These are phyloP conservation scores for Pseudocercospora fijiensis DNA, from an alignment of 2,329 filamentous ascomycete genomes.

Conservation along the genomic window DNA sequence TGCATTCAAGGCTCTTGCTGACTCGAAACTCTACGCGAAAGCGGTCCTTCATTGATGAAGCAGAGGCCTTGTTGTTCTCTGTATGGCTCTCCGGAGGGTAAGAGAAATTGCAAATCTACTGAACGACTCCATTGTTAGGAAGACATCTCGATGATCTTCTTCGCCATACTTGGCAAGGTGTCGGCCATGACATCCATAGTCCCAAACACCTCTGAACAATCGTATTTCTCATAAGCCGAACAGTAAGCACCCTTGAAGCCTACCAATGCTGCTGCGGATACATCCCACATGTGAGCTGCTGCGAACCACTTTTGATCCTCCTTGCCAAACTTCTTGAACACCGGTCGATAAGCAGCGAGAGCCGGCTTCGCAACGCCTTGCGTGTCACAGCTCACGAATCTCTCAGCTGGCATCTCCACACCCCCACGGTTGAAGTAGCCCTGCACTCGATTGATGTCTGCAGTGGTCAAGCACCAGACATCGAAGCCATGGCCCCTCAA, in stretches of 20 bases:
- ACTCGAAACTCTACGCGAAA: neutral
- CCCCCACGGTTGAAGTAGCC: conserved; percentile 54
- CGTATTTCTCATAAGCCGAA: conserved; percentile 54
- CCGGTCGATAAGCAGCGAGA: conserved; percentile 47
- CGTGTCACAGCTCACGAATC: conserved; percentile 54
- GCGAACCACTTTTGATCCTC: conserved; percentile 54
- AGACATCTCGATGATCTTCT: conserved; percentile 29
- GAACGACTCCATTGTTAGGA: neutral
- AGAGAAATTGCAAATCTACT: neutral
- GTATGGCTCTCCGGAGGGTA: neutral
- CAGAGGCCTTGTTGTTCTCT: neutral
- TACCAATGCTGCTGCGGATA: conserved; percentile 29
- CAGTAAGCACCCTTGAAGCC: conserved; percentile 56
- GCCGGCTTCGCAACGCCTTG: conserved; percentile 53
- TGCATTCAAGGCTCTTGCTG: neutral
- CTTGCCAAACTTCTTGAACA: conserved; percentile 45
- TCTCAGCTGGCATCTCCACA: conserved; percentile 52
- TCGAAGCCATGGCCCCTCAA: conserved; percentile 51
- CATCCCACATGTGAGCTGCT: conserved; percentile 62
- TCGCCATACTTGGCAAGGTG: conserved; percentile 51
- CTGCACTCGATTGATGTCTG: conserved; percentile 50
- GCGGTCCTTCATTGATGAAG: neutral
- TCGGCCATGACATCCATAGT: conserved; percentile 54
- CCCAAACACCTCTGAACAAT: conserved; percentile 51
- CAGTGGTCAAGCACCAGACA: conserved; percentile 56